Conservation (phyloP, 1,139 yeast genomes). For the Pichia sp. region DNA sequence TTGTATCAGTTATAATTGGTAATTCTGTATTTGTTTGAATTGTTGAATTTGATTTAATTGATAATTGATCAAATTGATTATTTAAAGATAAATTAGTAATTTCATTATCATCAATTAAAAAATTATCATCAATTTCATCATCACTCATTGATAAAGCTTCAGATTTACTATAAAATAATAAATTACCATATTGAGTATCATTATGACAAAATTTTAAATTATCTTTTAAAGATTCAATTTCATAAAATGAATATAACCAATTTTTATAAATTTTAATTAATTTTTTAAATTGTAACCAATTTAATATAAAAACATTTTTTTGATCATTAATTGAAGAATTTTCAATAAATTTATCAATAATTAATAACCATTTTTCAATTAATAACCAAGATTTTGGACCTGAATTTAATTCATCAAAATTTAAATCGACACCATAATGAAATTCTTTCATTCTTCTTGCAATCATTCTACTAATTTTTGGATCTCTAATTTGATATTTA, state of each 20-base stretch:
- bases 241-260: slow-evolving; percentile 59
- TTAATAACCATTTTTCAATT: slow-evolving; percentile 63
- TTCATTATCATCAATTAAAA: slow-evolving; percentile 14
- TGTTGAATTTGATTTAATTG: too few species aligned
- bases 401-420: slow-evolving; percentile 40
- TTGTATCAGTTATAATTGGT: slow-evolving; percentile 27
- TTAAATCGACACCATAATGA: slow-evolving; percentile 72
- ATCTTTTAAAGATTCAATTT: slow-evolving; percentile 37
- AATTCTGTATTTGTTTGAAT: slow-evolving; percentile 13
- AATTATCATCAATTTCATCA: slow-evolving; percentile 18
- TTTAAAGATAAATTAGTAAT: slow-evolving; percentile 19
- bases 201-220: slow-evolving; percentile 81
- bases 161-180: slow-evolving; percentile 42
- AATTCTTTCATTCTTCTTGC: slow-evolving; percentile 96
- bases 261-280: slow-evolving; percentile 45
- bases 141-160: slow-evolving; percentile 25
- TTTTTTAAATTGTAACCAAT: slow-evolving; percentile 45
- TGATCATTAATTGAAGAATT: slow-evolving; percentile 32
- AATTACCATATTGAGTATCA: slow-evolving; percentile 93
- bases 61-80: too few species aligned
- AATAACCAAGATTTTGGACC: slow-evolving; percentile 70
- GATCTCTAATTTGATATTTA: slow-evolving; percentile 65
- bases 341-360: slow-evolving; percentile 42
- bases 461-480: slow-evolving; percentile 72
- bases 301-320: slow-evolving; percentile 42